Base-by-base conservation (phyloP, 129 eudicot genomes). In the Helianthus tuberosus region DNA sequence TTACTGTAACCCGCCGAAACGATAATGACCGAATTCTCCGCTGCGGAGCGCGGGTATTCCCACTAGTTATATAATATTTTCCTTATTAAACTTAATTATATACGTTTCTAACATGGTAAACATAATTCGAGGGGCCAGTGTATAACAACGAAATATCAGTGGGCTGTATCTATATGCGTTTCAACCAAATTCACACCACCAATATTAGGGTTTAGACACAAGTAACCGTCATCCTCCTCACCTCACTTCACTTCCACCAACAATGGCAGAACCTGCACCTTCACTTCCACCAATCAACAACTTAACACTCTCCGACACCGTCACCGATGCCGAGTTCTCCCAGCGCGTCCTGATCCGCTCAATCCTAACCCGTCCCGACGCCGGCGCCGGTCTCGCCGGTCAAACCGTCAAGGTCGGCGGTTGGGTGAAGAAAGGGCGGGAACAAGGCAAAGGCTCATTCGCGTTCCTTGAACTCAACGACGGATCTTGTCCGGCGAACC, bases 391-490 rank as follows among this genome's bases (percentile, higher is more conserved):
- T 0, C 82, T 94, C 0, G 83, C 91, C 3, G 98, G 98, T 4
- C 74, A 81, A 47, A 78, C 65, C 4, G 78, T 86, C 58, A 81
- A 67, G 41, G 81, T 94, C 17, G 98, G 97, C 3, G 98, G 98
- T 1, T 94, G 97, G 98, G 98, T 94, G 32, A 90, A 90, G 72
- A 90, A 90, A 12, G 98, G 98, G 44, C 82, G 98, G 0, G 88
- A 86, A 75, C 96, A 88, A 67, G 92, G 91, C 12, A 88, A 86
- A 55, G 96, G 93, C 2, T 41, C 83, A 4, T 85, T 93, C 17
- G 97, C 97, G 3, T 94, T 94, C 61, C 70, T 94, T 2, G 97
- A 90, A 75, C 83, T 94, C 5, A 94, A 90, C 59, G 98, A 94
- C 13, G 98, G 98, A 4, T 90, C 98, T 0, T 88, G 96, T 78